Base-by-base conservation (phyloP, 306 rosid genomes). In the Prunus padus region DNA sequence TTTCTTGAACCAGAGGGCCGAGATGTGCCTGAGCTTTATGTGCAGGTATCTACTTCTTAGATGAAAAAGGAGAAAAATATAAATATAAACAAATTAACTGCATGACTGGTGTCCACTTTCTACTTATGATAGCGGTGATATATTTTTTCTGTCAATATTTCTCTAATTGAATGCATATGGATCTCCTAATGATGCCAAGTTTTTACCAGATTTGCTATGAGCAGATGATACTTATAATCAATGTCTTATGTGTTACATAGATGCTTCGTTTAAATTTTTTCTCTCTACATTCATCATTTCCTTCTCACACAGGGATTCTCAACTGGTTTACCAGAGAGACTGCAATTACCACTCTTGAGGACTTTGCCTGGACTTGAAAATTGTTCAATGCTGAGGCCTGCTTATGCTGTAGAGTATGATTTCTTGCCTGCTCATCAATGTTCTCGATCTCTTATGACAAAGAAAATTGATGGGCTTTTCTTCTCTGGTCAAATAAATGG, bases 1-100 rank as follows among this genome's bases (percentile, higher is more conserved):
- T 94, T 94, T 89, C 98, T 94, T 87, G 98, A 94, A 83, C 98
- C 98, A 6, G 98, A 94, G 89, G 98, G 97, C 68, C 89, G 98
- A 40, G 74, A 77, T 80, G 96, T 94, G 81, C 97, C 96, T 37
- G 98, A 94, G 86, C 93, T 94, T 62, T 94, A 94, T 81, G 98
- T 94, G 77, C 98, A 94, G 90, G 98, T 94, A 78, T 75, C 45
- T 40, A 9, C 23, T 80, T 11, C 20, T 26, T 42, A 49, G 14
- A 25, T 75, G 78, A 50, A 74, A 74, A 64, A 15, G 23, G 52
- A 69, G 23, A 49, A 46, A 52, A 37, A 40, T 14, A 22, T 44
- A 67, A 52, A 40, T 60, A 10, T 47, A 13, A 49, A 37, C 62
- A 25, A 31, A 56, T 52, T 59, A 18, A 31, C n/a, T 49, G 9